Evolutionary conservation across 768 basidiomycete genomes (phyloP).

Genomic region (Lanmaoa rubissima): DNA sequence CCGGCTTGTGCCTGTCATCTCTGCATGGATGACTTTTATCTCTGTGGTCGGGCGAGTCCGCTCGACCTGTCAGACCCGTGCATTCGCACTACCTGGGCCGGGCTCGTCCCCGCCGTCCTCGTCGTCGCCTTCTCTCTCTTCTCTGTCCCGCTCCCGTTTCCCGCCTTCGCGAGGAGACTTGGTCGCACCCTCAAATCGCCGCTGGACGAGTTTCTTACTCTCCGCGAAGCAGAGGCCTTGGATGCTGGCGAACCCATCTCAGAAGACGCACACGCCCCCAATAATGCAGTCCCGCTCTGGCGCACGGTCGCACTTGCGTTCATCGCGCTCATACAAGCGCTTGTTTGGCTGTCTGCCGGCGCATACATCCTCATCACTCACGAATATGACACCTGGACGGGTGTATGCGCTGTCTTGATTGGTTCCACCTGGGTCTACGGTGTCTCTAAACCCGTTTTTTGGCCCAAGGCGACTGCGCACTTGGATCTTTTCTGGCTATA

Average conservation of each 20-base stretch:
- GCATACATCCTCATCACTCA: conserved; percentile 49
- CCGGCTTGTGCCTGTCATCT: not conserved
- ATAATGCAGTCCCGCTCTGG: conserved; percentile 48
- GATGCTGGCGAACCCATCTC: conserved; percentile 14
- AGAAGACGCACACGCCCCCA: not conserved
- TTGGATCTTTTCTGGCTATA: conserved; percentile 64
- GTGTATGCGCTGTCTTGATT: conserved; percentile 44
- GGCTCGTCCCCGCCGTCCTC: conserved; percentile 45
- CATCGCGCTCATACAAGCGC: conserved; percentile 52
- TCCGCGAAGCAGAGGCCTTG: conserved; percentile 57
- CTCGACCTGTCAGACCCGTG: conserved; percentile 46
- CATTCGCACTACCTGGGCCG: conserved; percentile 51
- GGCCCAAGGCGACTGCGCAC: conserved; percentile 56
- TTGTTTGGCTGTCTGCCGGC: conserved; percentile 60
- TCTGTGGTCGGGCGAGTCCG: conserved; percentile 14
- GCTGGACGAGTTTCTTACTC: conserved; percentile 44
- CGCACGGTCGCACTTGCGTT: conserved; percentile 55
- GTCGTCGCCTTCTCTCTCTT: conserved; percentile 44
- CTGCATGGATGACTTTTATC: conserved; percentile 9
- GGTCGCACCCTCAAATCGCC: conserved; percentile 18
- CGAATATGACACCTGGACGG: conserved; percentile 33
- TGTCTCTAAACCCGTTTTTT: conserved; percentile 49
- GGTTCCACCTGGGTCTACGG: conserved; percentile 69
- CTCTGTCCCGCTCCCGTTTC: conserved; percentile 32
- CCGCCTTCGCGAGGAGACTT: conserved; percentile 17